phyloP scores from a whole-genome alignment of 306 rosid genomes.

The Fagus sylvatica region DNA sequence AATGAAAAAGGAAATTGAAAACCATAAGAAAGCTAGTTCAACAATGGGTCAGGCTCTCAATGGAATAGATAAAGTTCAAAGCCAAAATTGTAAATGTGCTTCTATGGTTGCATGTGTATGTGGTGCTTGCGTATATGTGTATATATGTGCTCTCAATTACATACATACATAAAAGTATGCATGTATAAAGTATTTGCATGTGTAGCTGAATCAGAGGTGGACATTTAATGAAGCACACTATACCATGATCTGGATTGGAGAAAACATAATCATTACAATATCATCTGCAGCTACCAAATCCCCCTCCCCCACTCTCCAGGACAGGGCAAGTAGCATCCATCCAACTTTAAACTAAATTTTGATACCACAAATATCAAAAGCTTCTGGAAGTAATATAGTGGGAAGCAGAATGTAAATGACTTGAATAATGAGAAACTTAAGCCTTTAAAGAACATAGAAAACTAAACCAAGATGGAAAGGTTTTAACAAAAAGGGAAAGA shows the following conservation, averaged over 20 bases:
- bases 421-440: background rate
- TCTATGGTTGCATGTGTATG: background rate
- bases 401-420: background rate
- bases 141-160: too few relatives aligned
- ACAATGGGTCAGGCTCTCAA: background rate
- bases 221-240: background rate
- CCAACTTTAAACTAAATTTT: background rate
- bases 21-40: background rate
- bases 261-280: too few relatives aligned
- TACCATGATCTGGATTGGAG: background rate
- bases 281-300: too few relatives aligned
- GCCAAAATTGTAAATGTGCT: background rate
- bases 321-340: background rate
- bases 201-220: background rate
- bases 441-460: background rate
- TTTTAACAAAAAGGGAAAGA: background rate
- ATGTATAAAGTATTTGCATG: background rate
- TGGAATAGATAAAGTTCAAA: background rate
- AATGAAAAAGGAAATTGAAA: background rate
- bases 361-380: background rate
- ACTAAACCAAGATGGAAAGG: background rate
- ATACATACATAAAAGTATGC: background rate
- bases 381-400: background rate
- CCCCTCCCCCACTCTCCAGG: too few relatives aligned
- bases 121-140: too few relatives aligned